phyloP scores from a whole-genome alignment of 208 protist genomes.

The Acanthamoeba polyphaga region DNA sequence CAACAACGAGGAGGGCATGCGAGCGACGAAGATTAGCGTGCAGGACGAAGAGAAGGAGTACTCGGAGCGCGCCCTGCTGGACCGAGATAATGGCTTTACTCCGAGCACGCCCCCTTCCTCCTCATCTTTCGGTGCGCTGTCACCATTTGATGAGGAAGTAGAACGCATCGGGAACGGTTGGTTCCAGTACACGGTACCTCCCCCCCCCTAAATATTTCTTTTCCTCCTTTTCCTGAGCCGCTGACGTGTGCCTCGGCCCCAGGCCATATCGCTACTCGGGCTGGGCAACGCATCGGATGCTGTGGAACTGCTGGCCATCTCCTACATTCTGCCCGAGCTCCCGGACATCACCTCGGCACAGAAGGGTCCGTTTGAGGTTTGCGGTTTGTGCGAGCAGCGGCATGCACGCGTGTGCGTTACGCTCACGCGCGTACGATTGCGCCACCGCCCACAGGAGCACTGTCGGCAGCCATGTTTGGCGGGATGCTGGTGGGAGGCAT shows the following conservation, averaged over 20 bases:
- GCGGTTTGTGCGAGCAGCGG: too few relatives aligned
- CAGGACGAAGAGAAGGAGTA: background rate
- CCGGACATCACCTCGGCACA: constrained; percentile 28
- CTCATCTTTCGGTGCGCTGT: background rate
- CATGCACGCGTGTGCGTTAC: background rate
- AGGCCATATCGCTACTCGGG: constrained; percentile 67
- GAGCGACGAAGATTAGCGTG: background rate
- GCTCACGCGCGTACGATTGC: background rate
- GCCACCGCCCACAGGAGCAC: constrained; percentile 21
- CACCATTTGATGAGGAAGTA: constrained; percentile 17
- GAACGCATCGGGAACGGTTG: constrained; percentile 59
- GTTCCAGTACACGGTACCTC: constrained; percentile 18
- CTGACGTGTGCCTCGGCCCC: background rate
- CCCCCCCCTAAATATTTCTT: background rate
- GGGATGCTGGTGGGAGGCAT: constrained; percentile 79
- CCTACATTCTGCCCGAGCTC: constrained; percentile 78
- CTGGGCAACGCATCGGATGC: constrained; percentile 76
- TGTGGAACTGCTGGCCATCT: constrained; percentile 77
- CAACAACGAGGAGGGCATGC: background rate
- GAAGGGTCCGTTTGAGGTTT: constrained; percentile 23
- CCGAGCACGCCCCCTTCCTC: background rate
- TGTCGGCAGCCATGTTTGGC: constrained; percentile 76
- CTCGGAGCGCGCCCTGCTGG: background rate
- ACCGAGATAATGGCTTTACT: background rate
- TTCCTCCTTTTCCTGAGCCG: background rate